Evolutionary conservation across 371 early-diverging fungal species (phyloP).

Genomic region (Apophysomyces elegans): DNA sequence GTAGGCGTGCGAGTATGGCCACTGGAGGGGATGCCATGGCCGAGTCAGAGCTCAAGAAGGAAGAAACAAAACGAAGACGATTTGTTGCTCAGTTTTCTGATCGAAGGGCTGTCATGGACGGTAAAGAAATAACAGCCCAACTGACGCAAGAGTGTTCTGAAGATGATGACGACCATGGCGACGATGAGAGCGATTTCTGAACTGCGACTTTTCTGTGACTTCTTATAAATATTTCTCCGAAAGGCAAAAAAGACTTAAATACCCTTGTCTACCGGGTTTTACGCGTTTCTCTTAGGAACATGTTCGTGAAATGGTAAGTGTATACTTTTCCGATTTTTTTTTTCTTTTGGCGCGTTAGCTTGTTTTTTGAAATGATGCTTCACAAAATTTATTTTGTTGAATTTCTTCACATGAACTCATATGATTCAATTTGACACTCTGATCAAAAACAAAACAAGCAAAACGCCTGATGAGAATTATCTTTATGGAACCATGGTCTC

Average conservation of each 20-base stretch:
- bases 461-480: neutral
- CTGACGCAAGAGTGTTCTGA: neutral
- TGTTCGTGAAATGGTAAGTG: neutral
- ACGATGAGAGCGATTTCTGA: slow-evolving; percentile 8
- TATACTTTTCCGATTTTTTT: neutral
- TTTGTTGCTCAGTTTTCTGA: slow-evolving; percentile 90
- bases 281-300: too few species aligned
- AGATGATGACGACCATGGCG: slow-evolving; percentile 10
- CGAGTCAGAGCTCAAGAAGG: slow-evolving; percentile 28
- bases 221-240: neutral
- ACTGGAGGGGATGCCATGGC: slow-evolving; percentile 15
- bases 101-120: slow-evolving; percentile 40
- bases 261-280: neutral
- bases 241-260: too few species aligned
- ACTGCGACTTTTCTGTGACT: neutral
- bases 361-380: slow-evolving; percentile 22
- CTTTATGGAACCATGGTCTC: neutral
- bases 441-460: slow-evolving; percentile 15
- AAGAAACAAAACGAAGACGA: slow-evolving; percentile 36
- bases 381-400: slow-evolving; percentile 39
- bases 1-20: slow-evolving; percentile 44
- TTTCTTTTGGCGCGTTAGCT: neutral
- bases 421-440: slow-evolving; percentile 41
- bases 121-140: slow-evolving; percentile 20
- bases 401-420: slow-evolving; percentile 39